These are phyloP conservation scores for Podospora australis DNA, from an alignment of 495 filamentous ascomycete genomes.

Conservation along the genomic window DNA sequence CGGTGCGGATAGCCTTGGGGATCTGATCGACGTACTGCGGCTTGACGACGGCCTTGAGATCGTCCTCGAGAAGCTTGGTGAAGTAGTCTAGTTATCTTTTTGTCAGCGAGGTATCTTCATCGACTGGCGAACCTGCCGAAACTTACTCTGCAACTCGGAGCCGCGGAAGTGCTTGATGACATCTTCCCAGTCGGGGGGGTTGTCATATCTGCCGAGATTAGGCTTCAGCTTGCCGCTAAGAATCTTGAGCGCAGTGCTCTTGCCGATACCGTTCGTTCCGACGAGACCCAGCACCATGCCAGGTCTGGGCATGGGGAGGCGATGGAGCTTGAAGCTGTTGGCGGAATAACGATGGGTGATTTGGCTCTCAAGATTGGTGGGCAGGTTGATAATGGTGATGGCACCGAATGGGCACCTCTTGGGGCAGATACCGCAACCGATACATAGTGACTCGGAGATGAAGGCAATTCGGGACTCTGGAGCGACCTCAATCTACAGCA, in stretches of 20 bases:
- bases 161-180: slow-evolving; percentile 97
- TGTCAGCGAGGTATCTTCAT: slow-evolving; percentile 4
- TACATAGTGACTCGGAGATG: slow-evolving; percentile 70
- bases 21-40: slow-evolving; percentile 99
- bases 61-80: slow-evolving; percentile 93
- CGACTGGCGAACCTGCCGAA: neutral
- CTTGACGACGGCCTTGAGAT: slow-evolving; percentile 95
- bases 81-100: slow-evolving; percentile 68
- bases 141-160: slow-evolving; percentile 89
- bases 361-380: slow-evolving; percentile 94
- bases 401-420: slow-evolving; percentile 99
- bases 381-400: slow-evolving; percentile 98
- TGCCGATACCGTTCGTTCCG: slow-evolving; percentile 98
- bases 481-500: slow-evolving; percentile 45
- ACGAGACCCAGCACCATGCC: slow-evolving; percentile 96
- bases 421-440: slow-evolving; percentile 97
- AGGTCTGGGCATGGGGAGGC: slow-evolving; percentile 88
- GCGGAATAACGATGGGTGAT: slow-evolving; percentile 98
- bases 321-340: slow-evolving; percentile 98
- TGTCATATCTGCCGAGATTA: slow-evolving; percentile 88
- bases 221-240: slow-evolving; percentile 97
- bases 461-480: slow-evolving; percentile 92
- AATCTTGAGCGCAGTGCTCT: slow-evolving; percentile 97
- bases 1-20: slow-evolving; percentile 77
- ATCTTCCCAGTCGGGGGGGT: slow-evolving; percentile 98